These are phyloP conservation scores for Xylaria bambusicola DNA, from an alignment of 495 filamentous ascomycete genomes.

Conservation along the genomic window DNA sequence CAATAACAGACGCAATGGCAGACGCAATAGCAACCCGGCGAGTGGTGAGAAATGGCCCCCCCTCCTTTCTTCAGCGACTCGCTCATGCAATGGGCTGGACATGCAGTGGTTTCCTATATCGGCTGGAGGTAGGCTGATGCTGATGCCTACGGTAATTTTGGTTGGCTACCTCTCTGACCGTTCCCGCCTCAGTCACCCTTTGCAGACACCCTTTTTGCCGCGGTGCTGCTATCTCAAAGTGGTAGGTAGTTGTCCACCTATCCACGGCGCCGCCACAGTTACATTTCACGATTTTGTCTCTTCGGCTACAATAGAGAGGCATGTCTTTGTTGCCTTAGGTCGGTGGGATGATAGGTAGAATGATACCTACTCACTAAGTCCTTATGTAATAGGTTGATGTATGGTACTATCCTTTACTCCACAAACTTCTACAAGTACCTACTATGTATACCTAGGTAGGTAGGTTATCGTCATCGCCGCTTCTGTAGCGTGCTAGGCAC, in stretches of 20 bases:
- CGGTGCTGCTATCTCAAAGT: background rate
- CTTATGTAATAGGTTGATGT: no score
- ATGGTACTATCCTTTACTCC: background rate
- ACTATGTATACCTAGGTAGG: no score
- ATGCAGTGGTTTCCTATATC: no score
- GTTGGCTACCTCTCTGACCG: background rate
- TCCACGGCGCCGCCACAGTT: background rate
- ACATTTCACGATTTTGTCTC: no score
- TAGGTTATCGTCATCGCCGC: constrained; percentile 13
- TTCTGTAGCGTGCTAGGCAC: background rate
- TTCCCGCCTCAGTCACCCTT: background rate
- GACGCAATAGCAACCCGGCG: constrained; percentile 10
- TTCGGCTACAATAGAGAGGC: no score
- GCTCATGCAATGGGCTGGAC: no score
- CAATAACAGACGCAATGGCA: constrained; percentile 7
- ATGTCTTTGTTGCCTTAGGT: no score
- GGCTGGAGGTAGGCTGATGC: no score
- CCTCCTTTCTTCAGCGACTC: background rate
- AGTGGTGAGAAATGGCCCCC: no score
- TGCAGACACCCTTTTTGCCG: constrained; percentile 16
- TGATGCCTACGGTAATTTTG: no score
- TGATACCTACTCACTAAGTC: background rate
- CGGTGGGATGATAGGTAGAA: no score
- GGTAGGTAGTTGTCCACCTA: background rate
- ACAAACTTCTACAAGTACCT: background rate